Evolutionary conservation across 1,139 yeast genomes (phyloP).

Genomic region (Hansenula lynferdii): DNA sequence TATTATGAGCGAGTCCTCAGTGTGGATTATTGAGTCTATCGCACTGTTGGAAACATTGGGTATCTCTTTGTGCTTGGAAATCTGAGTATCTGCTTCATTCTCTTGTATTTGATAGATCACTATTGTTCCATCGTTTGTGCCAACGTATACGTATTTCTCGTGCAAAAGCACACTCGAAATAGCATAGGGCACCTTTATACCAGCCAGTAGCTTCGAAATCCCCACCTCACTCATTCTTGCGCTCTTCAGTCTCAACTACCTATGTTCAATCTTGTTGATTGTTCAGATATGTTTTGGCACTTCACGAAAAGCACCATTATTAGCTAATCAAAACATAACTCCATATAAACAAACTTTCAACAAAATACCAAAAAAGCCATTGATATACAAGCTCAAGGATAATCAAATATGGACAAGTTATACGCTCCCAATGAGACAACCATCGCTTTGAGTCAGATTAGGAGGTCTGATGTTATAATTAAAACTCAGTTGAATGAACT

Average conservation of each 20-base stretch:
- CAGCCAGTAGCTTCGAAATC: neutral
- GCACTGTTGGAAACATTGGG: neutral
- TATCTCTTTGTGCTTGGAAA: neutral
- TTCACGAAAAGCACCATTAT: too few relatives aligned
- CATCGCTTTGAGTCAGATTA: constrained; percentile 12
- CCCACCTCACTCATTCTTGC: neutral
- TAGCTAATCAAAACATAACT: too few relatives aligned
- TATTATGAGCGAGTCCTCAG: neutral
- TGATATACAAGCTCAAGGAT: too few relatives aligned
- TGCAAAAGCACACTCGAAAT: neutral
- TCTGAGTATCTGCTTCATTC: neutral
- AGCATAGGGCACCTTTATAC: neutral
- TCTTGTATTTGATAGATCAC: neutral
- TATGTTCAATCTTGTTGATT: too few relatives aligned
- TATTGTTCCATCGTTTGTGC: neutral
- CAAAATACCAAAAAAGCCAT: too few relatives aligned
- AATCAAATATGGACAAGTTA: too few relatives aligned
- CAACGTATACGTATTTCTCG: neutral
- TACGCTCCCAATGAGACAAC: constrained; percentile 6
- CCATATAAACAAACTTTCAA: too few relatives aligned
- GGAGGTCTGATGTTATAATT: constrained; percentile 15
- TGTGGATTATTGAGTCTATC: neutral
- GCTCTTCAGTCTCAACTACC: too few relatives aligned
- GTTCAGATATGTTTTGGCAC: too few relatives aligned
- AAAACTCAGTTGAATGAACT: constrained; percentile 13